phyloP scores from a whole-genome alignment of 202 grass and related monocot species.

The Setaria viridis region DNA sequence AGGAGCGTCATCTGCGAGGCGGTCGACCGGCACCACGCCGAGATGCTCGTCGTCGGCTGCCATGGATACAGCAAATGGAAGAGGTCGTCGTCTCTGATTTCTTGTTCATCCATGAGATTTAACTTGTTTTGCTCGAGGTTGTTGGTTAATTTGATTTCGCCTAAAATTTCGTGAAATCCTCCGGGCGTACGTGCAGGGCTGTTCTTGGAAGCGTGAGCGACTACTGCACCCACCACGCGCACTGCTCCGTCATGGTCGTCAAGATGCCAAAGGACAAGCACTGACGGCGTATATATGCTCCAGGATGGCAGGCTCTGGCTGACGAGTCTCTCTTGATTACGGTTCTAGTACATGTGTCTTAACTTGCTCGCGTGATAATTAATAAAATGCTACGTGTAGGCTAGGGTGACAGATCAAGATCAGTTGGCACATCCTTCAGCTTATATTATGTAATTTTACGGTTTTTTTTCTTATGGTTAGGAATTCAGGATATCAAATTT shows the following conservation, averaged over 20 bases:
- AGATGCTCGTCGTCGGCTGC: conserved; percentile 77
- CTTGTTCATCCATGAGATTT: neutral
- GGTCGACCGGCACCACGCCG: conserved; percentile 73
- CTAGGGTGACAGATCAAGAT: too few relatives aligned
- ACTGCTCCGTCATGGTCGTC: conserved; percentile 81
- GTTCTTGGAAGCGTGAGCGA: conserved; percentile 85
- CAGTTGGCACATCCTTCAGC: too few relatives aligned
- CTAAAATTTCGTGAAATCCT: neutral
- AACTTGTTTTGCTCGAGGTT: too few relatives aligned
- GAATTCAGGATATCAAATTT: too few relatives aligned
- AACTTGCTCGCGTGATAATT: too few relatives aligned
- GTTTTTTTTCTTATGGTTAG: too few relatives aligned
- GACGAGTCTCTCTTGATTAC: too few relatives aligned
- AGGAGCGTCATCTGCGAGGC: conserved; percentile 78
- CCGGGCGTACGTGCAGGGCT: conserved; percentile 38
- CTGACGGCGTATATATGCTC: neutral
- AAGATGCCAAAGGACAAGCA: conserved; percentile 70
- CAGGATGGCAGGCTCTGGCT: too few relatives aligned
- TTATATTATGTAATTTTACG: too few relatives aligned
- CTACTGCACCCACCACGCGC: conserved; percentile 77
- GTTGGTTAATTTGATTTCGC: neutral
- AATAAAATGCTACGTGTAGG: too few relatives aligned
- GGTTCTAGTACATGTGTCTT: too few relatives aligned
- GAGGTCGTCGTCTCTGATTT: conserved; percentile 35
- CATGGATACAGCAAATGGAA: conserved; percentile 81